Evolutionary conservation across 1,284 basidiomycete species (phyloP), one percentile per base, ranked within the genome.

Genomic region (Austroboletus rostrupii): DNA sequence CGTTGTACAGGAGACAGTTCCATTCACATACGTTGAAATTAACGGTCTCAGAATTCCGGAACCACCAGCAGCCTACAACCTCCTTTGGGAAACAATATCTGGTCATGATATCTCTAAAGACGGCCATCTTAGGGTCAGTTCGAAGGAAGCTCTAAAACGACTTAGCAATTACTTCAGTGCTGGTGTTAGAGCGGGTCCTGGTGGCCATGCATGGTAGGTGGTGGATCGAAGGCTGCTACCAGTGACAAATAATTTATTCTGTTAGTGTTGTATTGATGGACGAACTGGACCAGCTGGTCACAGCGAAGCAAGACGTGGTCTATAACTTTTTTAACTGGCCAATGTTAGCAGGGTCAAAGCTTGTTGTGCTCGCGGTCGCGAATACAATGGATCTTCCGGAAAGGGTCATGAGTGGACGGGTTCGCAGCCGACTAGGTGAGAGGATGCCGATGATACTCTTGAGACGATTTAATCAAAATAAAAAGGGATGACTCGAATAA

Each of bases 291-390:
- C 96, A 98, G 67, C 79, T 99, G 31, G 84, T 99, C 56, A 98
- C 96, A 0, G 77, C 87, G 20, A 96, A 97, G 64, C 96, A 99
- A 70, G 95, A 98, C 58, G 96, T 99, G 3, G 90, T 99, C 37
- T 99, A 99, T 72, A 98, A 98, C 67, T 96, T 99, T 71, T 99
- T 99, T 79, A 98, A 98, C 67, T 99, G 97, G 96, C 97, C 96
- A 1, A 95, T 92, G 11, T 76, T 96, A 51, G 79, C 82, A 1
- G 85, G 85, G 14, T 92, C 90, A 48, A 88, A 90, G 62, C 78
- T 99, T 14, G 86, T 98, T 46, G 96, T 99, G 2, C 81, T 99
- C 48, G 97, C 97, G 0, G 94, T 99, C 1, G 97, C 97, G 12
- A 99, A 99, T 67, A 95, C 96, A 23, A 97, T 98, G 90, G 96